These are phyloP conservation scores for Kalmanozyma brasiliensis DNA, from an alignment of 1,284 basidiomycete genomes.

Conservation along the genomic window DNA sequence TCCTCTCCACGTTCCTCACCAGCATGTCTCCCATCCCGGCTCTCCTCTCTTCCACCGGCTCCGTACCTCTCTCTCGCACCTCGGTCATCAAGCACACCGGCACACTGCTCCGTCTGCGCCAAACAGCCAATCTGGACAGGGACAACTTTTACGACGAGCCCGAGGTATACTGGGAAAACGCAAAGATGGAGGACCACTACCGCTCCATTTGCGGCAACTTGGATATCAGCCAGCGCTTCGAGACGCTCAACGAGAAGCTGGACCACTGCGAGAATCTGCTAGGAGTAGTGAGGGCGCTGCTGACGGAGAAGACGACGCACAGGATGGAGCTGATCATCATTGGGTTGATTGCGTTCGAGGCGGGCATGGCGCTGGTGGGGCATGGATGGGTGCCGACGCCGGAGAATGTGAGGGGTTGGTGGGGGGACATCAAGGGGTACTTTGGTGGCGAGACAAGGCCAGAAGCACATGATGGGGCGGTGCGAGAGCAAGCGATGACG, in stretches of 20 bases:
- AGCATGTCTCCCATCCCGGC: slow-evolving; percentile 52
- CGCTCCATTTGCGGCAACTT: slow-evolving; percentile 59
- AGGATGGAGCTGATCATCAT: slow-evolving; percentile 66
- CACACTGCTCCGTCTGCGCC: slow-evolving; percentile 59
- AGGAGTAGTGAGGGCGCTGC: slow-evolving; percentile 60
- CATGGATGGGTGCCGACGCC: slow-evolving; percentile 59
- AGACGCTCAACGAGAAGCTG: slow-evolving; percentile 64
- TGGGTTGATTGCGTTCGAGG: slow-evolving; percentile 61
- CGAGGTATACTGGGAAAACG: slow-evolving; percentile 67
- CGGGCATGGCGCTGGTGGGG: slow-evolving; percentile 50
- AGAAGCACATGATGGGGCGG: background rate
- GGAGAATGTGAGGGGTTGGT: slow-evolving; percentile 25
- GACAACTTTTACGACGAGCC: slow-evolving; percentile 67
- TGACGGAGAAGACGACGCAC: slow-evolving; percentile 63
- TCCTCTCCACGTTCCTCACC: slow-evolving; percentile 53
- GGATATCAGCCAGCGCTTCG: slow-evolving; percentile 61
- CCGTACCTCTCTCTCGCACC: slow-evolving; percentile 60
- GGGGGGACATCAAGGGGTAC: slow-evolving; percentile 2
- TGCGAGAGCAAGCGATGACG: background rate
- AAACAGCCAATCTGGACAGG: slow-evolving; percentile 58
- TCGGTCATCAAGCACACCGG: slow-evolving; percentile 64
- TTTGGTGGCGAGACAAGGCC: background rate
- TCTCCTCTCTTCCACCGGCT: slow-evolving; percentile 52
- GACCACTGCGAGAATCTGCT: slow-evolving; percentile 65
- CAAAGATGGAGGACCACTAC: slow-evolving; percentile 61